Evolutionary conservation across 805 yeast species (phyloP).

Genomic region (Millerozyma acaciae): DNA sequence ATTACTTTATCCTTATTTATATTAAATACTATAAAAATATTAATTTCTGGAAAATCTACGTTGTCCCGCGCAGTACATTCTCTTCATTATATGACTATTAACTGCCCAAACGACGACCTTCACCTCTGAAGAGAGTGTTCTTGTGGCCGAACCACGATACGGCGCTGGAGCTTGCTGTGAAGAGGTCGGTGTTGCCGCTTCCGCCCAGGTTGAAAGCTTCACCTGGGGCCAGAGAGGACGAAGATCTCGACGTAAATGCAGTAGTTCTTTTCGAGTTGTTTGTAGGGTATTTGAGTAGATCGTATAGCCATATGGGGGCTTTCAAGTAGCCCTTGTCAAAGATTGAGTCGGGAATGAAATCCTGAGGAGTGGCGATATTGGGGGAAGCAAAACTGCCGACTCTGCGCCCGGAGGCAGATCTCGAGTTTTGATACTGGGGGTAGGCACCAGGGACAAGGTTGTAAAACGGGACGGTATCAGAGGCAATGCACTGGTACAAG

Average conservation of each 20-base stretch:
- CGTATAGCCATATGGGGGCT: conserved; percentile 48
- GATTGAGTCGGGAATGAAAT: conserved; percentile 35
- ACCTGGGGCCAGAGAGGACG: background rate
- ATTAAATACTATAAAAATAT: too few species aligned
- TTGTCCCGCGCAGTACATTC: too few species aligned
- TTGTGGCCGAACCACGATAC: conserved; percentile 13
- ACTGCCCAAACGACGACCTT: conserved; percentile 34
- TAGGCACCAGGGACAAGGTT: conserved; percentile 35
- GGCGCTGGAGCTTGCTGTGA: conserved; percentile 1
- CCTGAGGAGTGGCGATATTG: conserved; percentile 5
- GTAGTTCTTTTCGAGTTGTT: conserved; percentile 23
- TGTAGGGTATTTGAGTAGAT: conserved; percentile 26
- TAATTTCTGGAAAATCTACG: too few species aligned
- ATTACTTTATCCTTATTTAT: too few species aligned
- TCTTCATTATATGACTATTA: conserved; percentile 5
- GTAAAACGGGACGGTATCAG: conserved; percentile 44
- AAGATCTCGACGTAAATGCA: conserved; percentile 17
- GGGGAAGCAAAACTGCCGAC: conserved; percentile 25
- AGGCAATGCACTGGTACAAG: conserved; percentile 58
- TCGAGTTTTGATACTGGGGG: conserved; percentile 8
- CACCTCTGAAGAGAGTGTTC: conserved; percentile 25
- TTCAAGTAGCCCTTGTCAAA: conserved; percentile 51
- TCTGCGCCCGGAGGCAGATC: conserved; percentile 17
- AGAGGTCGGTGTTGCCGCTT: background rate
- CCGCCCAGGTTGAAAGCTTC: background rate